Evolutionary conservation across 208 protist species (phyloP).

Genomic region (Trypanosoma boissoni): DNA sequence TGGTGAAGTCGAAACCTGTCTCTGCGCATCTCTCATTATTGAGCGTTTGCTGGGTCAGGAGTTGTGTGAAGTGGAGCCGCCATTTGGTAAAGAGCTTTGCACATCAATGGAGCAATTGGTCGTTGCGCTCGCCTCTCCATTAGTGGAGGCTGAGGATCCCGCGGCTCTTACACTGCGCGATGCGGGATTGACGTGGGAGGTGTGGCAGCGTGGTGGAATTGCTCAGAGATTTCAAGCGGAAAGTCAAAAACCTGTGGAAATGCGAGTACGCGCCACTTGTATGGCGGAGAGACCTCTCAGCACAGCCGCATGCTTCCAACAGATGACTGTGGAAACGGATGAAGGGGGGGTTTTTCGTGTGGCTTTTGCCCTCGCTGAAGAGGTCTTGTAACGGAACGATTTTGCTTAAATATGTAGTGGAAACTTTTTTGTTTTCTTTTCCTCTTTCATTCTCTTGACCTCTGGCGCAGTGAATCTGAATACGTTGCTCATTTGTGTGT

Average conservation of each 20-base stretch:
- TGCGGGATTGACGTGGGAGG: constrained; percentile 15
- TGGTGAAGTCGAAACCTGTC: constrained; percentile 52
- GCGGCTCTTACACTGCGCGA: constrained; percentile 5
- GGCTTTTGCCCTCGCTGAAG: constrained; percentile 53
- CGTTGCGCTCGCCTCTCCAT: constrained; percentile 20
- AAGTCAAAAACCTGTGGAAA: constrained; percentile 27
- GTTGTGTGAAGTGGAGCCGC: constrained; percentile 16
- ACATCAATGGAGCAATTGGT: constrained; percentile 22
- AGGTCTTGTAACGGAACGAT: constrained; percentile 46
- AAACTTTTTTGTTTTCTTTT: background rate
- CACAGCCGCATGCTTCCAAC: constrained; percentile 71
- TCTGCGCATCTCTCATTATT: constrained; percentile 50
- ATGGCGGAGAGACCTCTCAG: constrained; percentile 72
- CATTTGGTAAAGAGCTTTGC: constrained; percentile 25
- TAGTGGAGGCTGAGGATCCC: background rate
- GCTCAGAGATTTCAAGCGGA: constrained; percentile 7
- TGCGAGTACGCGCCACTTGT: constrained; percentile 60
- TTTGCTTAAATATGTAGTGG: background rate
- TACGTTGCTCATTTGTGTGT: too few relatives aligned
- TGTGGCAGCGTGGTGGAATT: constrained; percentile 22
- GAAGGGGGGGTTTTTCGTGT: constrained; percentile 39
- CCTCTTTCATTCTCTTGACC: background rate
- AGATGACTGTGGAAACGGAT: constrained; percentile 61
- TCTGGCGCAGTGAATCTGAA: too few relatives aligned
- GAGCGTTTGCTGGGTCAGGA: constrained; percentile 42